Evolutionary conservation across 1,284 basidiomycete species (phyloP).

Genomic region (Cutaneotrichosporon sp.): DNA sequence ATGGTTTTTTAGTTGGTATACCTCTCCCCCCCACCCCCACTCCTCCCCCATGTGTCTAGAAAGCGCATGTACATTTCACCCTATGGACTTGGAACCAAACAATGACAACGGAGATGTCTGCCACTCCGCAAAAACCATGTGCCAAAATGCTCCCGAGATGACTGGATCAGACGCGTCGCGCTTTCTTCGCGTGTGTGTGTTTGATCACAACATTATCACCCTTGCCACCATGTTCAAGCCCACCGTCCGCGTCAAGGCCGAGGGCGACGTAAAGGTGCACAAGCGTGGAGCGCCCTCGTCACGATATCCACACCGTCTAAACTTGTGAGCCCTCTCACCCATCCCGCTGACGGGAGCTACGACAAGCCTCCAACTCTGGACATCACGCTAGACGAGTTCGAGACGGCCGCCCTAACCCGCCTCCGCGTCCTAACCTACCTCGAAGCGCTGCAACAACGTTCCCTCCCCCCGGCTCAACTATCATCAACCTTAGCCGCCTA

Average conservation of each 20-base stretch:
- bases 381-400: constrained; percentile 94
- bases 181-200: not conserved
- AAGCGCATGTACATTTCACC: not conserved
- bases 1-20: not conserved
- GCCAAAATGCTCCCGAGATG: not conserved
- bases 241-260: constrained; percentile 21
- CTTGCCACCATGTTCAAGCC: constrained; percentile 44
- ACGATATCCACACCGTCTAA: constrained; percentile 68
- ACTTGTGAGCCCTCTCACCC: constrained; percentile 63
- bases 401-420: constrained; percentile 84
- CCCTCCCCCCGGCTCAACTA: constrained; percentile 47
- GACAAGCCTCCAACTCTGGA: constrained; percentile 81
- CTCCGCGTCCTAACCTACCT: constrained; percentile 87
- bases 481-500: constrained; percentile 36
- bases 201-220: constrained; percentile 5
- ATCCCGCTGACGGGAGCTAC: constrained; percentile 61
- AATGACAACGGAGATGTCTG: not conserved
- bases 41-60: not conserved
- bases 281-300: constrained; percentile 26
- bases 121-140: not conserved
- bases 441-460: constrained; percentile 65
- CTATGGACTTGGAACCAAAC: constrained; percentile 6
- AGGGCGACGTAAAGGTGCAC: constrained; percentile 43
- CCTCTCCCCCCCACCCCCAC: not conserved
- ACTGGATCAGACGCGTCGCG: constrained; percentile 10